These are phyloP conservation scores for Tetrahymena borealis DNA, from an alignment of 73 alveolate genomes.

Conservation along the genomic window DNA sequence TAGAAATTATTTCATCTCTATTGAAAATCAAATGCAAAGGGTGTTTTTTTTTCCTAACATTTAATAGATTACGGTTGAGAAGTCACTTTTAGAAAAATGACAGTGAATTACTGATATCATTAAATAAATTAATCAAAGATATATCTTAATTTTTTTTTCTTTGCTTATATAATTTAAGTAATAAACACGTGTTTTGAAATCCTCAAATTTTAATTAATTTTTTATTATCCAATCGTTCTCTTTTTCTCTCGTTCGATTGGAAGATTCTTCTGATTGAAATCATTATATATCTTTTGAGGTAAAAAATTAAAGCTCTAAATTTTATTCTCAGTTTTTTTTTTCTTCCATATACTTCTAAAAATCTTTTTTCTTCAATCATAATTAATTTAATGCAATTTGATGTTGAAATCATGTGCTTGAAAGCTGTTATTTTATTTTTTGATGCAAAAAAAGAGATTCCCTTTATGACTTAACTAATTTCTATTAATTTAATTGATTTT, in stretches of 20 bases:
- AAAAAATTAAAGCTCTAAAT: not conserved
- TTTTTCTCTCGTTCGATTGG: not conserved
- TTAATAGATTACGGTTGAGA: too few species aligned
- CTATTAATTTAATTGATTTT: too few species aligned
- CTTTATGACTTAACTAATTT: too few species aligned
- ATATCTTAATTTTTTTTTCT: too few species aligned
- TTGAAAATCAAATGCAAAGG: too few species aligned
- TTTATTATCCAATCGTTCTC: not conserved
- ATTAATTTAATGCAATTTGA: too few species aligned
- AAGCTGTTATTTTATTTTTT: not conserved
- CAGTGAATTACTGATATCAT: too few species aligned
- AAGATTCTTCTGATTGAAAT: not conserved
- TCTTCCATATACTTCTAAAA: not conserved
- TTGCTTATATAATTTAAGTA: too few species aligned
- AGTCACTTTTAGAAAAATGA: too few species aligned
- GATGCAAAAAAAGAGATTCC: not conserved
- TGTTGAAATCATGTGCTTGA: not conserved
- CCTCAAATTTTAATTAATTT: not conserved
- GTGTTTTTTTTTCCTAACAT: too few species aligned
- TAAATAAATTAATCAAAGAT: too few species aligned
- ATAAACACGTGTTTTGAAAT: not conserved
- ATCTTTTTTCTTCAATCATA: not conserved
- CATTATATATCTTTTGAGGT: not conserved
- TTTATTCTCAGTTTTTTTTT: not conserved
- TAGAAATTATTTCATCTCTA: too few species aligned